Conservation (phyloP, 352 stramenopile species). For the Phytophthora megakarya region DNA sequence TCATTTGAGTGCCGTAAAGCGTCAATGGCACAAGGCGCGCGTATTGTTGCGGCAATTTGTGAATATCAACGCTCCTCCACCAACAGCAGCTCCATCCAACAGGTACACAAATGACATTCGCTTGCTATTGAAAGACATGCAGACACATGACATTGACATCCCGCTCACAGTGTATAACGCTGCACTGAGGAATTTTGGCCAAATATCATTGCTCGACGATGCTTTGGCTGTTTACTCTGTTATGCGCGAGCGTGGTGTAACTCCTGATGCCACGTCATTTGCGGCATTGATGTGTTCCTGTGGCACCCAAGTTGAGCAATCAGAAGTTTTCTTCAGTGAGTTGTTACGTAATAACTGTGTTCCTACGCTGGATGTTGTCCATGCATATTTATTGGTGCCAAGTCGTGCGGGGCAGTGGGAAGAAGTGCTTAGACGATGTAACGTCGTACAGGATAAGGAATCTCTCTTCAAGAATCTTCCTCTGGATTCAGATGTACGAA, state of each 20-base stretch:
- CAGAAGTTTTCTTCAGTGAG: conserved; percentile 53
- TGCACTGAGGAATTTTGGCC: conserved; percentile 63
- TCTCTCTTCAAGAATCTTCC: conserved; percentile 26
- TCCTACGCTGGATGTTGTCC: conserved; percentile 35
- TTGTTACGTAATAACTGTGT: conserved; percentile 30
- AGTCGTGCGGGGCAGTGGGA: conserved; percentile 52
- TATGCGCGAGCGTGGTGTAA: conserved; percentile 48
- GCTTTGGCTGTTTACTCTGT: conserved; percentile 42
- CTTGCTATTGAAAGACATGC: conserved; percentile 55
- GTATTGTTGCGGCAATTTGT: conserved; percentile 56
- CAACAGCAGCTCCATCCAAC: conserved; percentile 38
- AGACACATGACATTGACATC: conserved; percentile 40
- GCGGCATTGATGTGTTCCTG: conserved; percentile 60
- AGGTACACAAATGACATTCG: conserved; percentile 57
- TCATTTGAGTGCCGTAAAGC: conserved; percentile 48
- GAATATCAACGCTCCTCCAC: conserved; percentile 40
- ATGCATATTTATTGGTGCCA: conserved; percentile 45
- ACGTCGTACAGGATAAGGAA: conserved; percentile 14
- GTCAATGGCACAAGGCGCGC: conserved; percentile 62
- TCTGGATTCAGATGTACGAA: conserved; percentile 54
- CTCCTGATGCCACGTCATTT: conserved; percentile 58
- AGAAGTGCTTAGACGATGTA: conserved; percentile 46
- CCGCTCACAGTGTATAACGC: conserved; percentile 61
- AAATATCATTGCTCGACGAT: conserved; percentile 42
- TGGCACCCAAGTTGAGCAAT: conserved; percentile 45